These are phyloP conservation scores for Suhomyces vadensis DNA, from an alignment of 805 yeast genomes.

Conservation along the genomic window DNA sequence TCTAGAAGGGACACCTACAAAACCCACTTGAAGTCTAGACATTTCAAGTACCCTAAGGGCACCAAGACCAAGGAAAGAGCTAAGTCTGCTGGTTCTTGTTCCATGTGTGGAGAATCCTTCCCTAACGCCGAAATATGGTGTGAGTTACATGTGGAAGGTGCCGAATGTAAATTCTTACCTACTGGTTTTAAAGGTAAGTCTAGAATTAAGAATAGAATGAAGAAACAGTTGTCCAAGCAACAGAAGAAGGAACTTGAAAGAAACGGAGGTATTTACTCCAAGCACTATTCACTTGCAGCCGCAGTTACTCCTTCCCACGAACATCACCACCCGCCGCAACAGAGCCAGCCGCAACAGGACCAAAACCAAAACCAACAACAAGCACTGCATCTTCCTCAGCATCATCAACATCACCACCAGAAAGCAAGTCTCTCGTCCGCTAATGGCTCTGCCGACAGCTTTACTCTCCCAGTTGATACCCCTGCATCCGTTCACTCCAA, in stretches of 20 bases:
- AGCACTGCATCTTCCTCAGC: no score
- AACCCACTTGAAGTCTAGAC: slow-evolving; percentile 57
- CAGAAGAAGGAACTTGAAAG: slow-evolving; percentile 17
- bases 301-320: not conserved
- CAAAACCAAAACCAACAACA: not conserved
- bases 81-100: slow-evolving; percentile 49
- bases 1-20: slow-evolving; percentile 61
- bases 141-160: slow-evolving; percentile 50
- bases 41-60: slow-evolving; percentile 58
- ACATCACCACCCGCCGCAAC: not conserved
- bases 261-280: slow-evolving; percentile 13
- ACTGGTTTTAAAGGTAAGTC: slow-evolving; percentile 46
- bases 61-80: slow-evolving; percentile 48
- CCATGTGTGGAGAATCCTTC: slow-evolving; percentile 54
- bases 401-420: no score
- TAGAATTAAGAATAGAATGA: slow-evolving; percentile 43
- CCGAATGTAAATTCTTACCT: slow-evolving; percentile 48
- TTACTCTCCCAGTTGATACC: slow-evolving; percentile 3
- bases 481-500: slow-evolving; percentile 1
- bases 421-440: no score
- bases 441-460: not conserved
- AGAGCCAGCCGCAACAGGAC: not conserved
- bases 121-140: slow-evolving; percentile 53
- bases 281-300: slow-evolving; percentile 7
- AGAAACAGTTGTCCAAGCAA: slow-evolving; percentile 36